These are phyloP conservation scores for Pyricularia pennisetigena DNA, from an alignment of 2,329 filamentous ascomycete species.

Conservation along the genomic window DNA sequence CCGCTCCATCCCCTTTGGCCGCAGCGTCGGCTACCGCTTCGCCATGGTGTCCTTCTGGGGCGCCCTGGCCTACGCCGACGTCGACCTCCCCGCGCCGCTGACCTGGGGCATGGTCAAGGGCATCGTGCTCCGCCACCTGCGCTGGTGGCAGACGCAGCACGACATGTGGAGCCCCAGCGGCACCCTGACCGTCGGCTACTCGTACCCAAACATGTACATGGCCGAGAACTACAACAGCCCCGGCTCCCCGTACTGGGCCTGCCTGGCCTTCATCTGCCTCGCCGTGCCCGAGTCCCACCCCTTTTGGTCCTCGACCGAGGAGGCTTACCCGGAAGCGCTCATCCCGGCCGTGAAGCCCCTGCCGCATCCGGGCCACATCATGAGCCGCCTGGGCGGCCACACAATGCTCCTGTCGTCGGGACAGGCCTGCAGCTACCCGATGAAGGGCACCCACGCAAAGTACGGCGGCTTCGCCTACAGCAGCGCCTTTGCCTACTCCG, in stretches of 20 bases:
- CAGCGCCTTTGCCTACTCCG: slow-evolving; percentile 66
- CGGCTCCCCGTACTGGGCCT: slow-evolving; percentile 61
- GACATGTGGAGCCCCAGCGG: slow-evolving; percentile 68
- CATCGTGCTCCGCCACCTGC: slow-evolving; percentile 60
- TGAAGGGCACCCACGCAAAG: slow-evolving; percentile 74
- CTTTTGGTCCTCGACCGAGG: slow-evolving; percentile 64
- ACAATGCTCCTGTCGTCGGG: slow-evolving; percentile 67
- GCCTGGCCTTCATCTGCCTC: slow-evolving; percentile 65
- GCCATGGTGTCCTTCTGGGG: slow-evolving; percentile 82
- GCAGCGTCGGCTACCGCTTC: slow-evolving; percentile 73
- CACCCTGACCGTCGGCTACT: slow-evolving; percentile 67
- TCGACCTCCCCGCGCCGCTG: slow-evolving; percentile 61
- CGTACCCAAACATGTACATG: slow-evolving; percentile 73
- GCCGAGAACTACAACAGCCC: slow-evolving; percentile 66
- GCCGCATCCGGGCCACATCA: slow-evolving; percentile 45
- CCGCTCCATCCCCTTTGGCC: slow-evolving; percentile 65
- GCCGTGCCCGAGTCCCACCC: slow-evolving; percentile 60
- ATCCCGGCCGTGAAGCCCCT: slow-evolving; percentile 53
- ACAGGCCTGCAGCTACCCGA: slow-evolving; percentile 73
- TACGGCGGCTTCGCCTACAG: slow-evolving; percentile 74
- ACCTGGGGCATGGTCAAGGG: slow-evolving; percentile 76
- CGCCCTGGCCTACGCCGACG: slow-evolving; percentile 63
- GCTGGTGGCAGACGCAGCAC: slow-evolving; percentile 70
- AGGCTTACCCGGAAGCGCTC: slow-evolving; percentile 38
- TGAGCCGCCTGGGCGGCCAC: slow-evolving; percentile 58